Base-by-base conservation (phyloP, 495 filamentous ascomycete species). In the Penicillium chermesinum region DNA sequence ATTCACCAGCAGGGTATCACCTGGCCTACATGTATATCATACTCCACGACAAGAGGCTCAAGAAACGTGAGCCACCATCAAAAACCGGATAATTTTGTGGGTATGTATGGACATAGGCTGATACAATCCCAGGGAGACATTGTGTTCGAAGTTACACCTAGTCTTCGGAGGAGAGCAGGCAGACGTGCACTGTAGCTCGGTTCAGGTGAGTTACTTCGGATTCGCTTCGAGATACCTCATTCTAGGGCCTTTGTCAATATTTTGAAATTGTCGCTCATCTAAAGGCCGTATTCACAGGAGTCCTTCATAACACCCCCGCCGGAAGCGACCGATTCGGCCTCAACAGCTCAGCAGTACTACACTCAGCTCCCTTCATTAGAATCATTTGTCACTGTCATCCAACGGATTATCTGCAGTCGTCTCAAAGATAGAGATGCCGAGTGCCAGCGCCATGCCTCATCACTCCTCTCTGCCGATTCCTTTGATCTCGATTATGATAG, bases 21-120 rank as follows among this genome's bases (percentile, higher is more conserved):
- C 90, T 2, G 93, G 93, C 17, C 71, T 97, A 8, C 90, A 96
- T 75, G 73, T 89, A 18, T 86, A 87, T 58, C 88, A 85, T 57
- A 87, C 83, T 0, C 85, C 87, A 7, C 41, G 64, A 69, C 41
- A 35, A 45, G 62, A 30, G 37, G 52, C 27, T 34, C 55, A 12
- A 61, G 71, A 75, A 73, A 67, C 57, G 77, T 72, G 53, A 63
- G 64, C 57, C 32, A 34, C 10, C 47, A 21, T 19, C 1, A 12
- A 9, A 1, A 10, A 30, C 7, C 17, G 7, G 18, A 17, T 7
- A 33, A 14, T 41, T 12, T 17, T 18, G 3, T 25, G 38, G 10
- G 6, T 4, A 5, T 16, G 7, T 19, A 12, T 15, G 19, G n/a
- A 4, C 10, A 30, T 4, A 10, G 25, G 10, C 5, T 30, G 25